Evolutionary conservation across 495 filamentous ascomycete genomes (phyloP).

Genomic region (Penicillium crystallinum): DNA sequence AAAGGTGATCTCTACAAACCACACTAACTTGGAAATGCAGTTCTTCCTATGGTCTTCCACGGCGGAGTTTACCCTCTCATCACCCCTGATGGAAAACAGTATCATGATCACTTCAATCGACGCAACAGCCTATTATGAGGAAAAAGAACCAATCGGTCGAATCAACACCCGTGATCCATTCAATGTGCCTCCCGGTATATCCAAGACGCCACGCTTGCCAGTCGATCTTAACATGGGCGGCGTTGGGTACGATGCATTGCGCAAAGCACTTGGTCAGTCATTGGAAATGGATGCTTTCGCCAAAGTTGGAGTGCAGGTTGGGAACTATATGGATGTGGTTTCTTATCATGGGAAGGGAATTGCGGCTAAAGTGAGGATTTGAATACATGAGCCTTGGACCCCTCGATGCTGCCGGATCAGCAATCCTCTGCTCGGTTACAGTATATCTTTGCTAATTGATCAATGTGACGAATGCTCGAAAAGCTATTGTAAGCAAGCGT

Average conservation of each 20-base stretch:
- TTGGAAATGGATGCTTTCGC: constrained; percentile 77
- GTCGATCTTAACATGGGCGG: constrained; percentile 71
- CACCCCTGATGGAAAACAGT: constrained; percentile 65
- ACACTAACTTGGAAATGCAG: constrained; percentile 20
- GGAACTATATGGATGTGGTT: constrained; percentile 63
- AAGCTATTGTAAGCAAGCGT: no score
- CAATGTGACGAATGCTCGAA: background rate
- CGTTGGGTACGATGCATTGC: constrained; percentile 77
- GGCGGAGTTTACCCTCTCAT: constrained; percentile 76
- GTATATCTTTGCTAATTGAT: background rate
- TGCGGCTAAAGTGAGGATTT: constrained; percentile 65
- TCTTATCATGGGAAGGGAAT: constrained; percentile 70
- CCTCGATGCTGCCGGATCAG: background rate
- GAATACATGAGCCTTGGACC: background rate
- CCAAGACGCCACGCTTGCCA: constrained; percentile 67
- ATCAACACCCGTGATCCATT: constrained; percentile 73
- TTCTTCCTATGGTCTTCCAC: constrained; percentile 82
- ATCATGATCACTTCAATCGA: constrained; percentile 73
- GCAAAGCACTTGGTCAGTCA: constrained; percentile 74
- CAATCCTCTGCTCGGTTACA: background rate
- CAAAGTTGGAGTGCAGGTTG: constrained; percentile 61
- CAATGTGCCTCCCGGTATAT: constrained; percentile 67
- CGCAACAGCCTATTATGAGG: constrained; percentile 79
- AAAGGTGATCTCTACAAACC: background rate
- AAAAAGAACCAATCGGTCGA: constrained; percentile 66